phyloP scores from a whole-genome alignment of 192 early-diverging fungal species.

The Spinellus fusiger region DNA sequence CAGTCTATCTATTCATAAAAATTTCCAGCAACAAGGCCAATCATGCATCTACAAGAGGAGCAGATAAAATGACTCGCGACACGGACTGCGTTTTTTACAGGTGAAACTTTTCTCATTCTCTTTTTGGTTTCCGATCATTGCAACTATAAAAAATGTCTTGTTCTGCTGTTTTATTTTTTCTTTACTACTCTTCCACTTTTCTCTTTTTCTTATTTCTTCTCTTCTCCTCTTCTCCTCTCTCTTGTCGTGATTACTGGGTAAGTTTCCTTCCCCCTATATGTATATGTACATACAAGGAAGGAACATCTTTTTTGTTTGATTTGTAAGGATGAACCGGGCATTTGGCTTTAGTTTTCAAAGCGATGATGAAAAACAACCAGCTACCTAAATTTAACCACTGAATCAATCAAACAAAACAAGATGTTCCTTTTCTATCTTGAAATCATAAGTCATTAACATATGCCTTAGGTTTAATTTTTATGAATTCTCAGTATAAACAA shows the following conservation, averaged over 20 bases:
- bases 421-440: neutral
- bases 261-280: neutral
- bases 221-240: neutral
- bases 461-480: too few relatives aligned
- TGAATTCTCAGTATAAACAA: neutral
- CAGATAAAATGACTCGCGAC: too few relatives aligned
- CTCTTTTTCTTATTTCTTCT: neutral
- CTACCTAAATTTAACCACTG: slow-evolving; percentile 6
- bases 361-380: slow-evolving; percentile 15
- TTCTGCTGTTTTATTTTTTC: neutral
- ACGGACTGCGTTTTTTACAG: too few relatives aligned
- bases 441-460: too few relatives aligned
- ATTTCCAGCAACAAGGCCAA: too few relatives aligned
- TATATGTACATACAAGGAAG: neutral
- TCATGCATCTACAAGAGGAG: too few relatives aligned
- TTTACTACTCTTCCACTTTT: neutral
- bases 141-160: too few relatives aligned
- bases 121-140: too few relatives aligned
- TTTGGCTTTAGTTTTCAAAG: slow-evolving; percentile 15
- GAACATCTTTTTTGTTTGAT: neutral
- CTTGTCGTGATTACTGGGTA: too few relatives aligned
- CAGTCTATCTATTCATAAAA: too few relatives aligned
- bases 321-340: slow-evolving; percentile 17
- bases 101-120: too few relatives aligned
- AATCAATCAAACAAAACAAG: neutral